These are phyloP conservation scores for Acacia concinna DNA, from an alignment of 331 rosid species.

Conservation along the genomic window DNA sequence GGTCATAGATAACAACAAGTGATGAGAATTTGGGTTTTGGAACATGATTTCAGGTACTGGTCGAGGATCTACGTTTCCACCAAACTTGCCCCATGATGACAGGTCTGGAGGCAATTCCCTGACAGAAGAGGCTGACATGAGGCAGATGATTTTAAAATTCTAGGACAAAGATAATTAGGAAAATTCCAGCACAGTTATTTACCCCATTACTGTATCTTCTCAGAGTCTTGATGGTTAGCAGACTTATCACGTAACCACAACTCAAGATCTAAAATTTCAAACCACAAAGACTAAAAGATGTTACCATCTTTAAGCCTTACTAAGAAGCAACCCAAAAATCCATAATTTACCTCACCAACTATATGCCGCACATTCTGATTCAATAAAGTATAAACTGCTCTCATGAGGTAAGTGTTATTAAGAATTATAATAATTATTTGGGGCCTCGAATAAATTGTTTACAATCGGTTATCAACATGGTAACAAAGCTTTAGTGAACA, in stretches of 20 bases:
- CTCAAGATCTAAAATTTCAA: constrained; percentile 7
- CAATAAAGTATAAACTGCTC: background rate
- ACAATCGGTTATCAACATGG: background rate
- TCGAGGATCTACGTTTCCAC: constrained; percentile 21
- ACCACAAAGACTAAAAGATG: background rate
- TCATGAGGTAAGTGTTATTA: background rate
- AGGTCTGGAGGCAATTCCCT: constrained; percentile 6
- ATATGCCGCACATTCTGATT: constrained; percentile 15
- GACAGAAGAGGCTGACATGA: constrained; percentile 13
- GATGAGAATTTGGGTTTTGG: constrained; percentile 4
- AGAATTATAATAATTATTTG: background rate
- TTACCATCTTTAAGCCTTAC: background rate
- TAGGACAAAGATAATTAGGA: background rate
- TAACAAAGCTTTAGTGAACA: background rate
- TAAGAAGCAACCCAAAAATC: background rate
- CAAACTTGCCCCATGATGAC: constrained; percentile 20
- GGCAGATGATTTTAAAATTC: background rate
- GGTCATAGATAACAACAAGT: background rate
- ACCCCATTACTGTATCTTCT: background rate
- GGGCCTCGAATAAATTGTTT: background rate
- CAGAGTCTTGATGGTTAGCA: constrained; percentile 9
- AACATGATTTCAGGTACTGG: constrained; percentile 1
- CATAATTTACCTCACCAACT: background rate
- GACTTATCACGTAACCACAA: background rate
- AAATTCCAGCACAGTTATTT: background rate